Percentiles rank a stretch among this genome's conserved stretches.
Conservation (phyloP, 768 basidiomycete species). For the Suillus subluteus region DNA sequence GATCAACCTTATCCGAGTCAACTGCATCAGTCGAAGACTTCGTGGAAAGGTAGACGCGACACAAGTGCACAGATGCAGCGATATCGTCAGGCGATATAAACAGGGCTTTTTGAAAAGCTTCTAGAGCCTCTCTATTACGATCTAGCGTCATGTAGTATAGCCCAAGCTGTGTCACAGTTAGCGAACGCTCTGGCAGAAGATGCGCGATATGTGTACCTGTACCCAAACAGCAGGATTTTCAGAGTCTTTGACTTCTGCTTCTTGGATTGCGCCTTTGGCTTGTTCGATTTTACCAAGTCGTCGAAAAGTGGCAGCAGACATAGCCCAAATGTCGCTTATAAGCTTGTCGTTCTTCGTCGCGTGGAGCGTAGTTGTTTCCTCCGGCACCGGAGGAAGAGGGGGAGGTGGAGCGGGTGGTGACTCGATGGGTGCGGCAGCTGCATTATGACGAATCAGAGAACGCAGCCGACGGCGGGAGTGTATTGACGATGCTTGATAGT, state of each 20-base stretch:
- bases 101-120: conserved; percentile 86
- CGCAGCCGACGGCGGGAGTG: conserved; percentile 73
- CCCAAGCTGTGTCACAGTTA: conserved; percentile 58
- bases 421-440: conserved; percentile 33
- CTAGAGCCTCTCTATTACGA: conserved; percentile 63
- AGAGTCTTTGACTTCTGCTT: conserved; percentile 89
- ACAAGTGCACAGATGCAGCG: conserved; percentile 76
- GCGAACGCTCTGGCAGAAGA: conserved; percentile 2
- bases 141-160: conserved; percentile 68
- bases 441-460: conserved; percentile 44
- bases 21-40: conserved; percentile 16
- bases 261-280: conserved; percentile 87
- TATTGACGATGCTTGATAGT: conserved; percentile 80
- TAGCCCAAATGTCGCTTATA: conserved; percentile 88
- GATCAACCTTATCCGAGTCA: conserved; percentile 60
- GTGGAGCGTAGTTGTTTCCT: conserved; percentile 35
- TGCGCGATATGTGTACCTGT: conserved; percentile 59
- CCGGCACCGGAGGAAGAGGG: conserved; percentile 38
- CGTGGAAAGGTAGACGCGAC: conserved; percentile 65
- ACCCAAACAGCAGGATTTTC: conserved; percentile 92
- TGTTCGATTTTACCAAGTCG: conserved; percentile 89
- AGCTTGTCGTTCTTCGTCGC: conserved; percentile 66
- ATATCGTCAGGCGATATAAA: conserved; percentile 83
- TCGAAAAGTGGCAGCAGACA: conserved; percentile 93
- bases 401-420: conserved; percentile 40